Evolutionary conservation across 805 yeast species (phyloP).

Genomic region (Suhomyces vadensis): DNA sequence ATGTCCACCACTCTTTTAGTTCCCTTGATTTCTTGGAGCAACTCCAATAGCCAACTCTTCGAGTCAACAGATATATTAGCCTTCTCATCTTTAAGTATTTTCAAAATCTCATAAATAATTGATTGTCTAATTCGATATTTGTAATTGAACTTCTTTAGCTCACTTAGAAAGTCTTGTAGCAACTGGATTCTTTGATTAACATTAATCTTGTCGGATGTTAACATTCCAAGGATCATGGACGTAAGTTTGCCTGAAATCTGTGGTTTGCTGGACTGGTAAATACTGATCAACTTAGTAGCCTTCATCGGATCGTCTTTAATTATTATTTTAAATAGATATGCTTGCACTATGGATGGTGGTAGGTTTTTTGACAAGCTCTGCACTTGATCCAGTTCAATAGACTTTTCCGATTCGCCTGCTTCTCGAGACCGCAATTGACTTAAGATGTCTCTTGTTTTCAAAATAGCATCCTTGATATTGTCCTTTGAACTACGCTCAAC

Average conservation of each 20-base stretch:
- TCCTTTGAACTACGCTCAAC: constrained; percentile 11
- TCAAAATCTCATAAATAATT: constrained; percentile 17
- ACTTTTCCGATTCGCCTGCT: too few relatives aligned
- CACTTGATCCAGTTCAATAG: neutral
- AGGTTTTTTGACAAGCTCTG: neutral
- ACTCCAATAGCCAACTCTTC: constrained; percentile 5
- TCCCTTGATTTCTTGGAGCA: constrained; percentile 5
- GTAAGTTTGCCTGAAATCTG: constrained; percentile 20
- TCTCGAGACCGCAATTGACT: constrained; percentile 13
- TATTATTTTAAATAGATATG: constrained; percentile 24
- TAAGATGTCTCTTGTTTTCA: constrained; percentile 22
- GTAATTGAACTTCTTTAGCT: constrained; percentile 21
- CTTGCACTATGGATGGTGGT: constrained; percentile 15
- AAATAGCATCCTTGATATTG: constrained; percentile 10
- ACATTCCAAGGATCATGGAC: constrained; percentile 27
- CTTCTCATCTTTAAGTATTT: constrained; percentile 7
- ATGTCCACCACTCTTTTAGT: constrained; percentile 7
- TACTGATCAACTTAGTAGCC: constrained; percentile 25
- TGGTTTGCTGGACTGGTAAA: constrained; percentile 21
- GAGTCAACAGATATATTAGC: neutral
- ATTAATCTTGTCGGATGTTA: constrained; percentile 18
- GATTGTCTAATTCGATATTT: constrained; percentile 16
- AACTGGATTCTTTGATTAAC: constrained; percentile 19
- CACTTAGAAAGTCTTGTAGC: constrained; percentile 19
- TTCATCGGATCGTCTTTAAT: constrained; percentile 29